These are phyloP conservation scores for Ceratocystis harringtonii DNA, from an alignment of 2,329 filamentous ascomycete species.

Conservation along the genomic window DNA sequence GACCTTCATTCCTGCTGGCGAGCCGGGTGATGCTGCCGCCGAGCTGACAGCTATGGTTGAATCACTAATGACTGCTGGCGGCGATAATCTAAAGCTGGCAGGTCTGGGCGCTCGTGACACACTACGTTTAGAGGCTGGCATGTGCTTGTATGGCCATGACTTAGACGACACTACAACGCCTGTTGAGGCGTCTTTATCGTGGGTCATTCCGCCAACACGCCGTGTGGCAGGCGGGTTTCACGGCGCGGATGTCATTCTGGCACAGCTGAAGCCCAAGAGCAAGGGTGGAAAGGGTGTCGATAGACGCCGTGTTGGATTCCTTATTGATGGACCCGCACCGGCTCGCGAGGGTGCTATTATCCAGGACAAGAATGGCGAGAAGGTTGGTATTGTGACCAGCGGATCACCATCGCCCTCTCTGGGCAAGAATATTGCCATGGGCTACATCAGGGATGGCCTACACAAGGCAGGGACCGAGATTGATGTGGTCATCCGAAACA, in stretches of 20 bases:
- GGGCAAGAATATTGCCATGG: constrained; percentile 91
- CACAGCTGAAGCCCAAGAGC: constrained; percentile 58
- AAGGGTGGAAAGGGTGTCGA: constrained; percentile 56
- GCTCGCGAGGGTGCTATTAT: constrained; percentile 81
- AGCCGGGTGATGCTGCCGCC: constrained; percentile 43
- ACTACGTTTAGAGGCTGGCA: constrained; percentile 84
- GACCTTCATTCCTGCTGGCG: constrained; percentile 37
- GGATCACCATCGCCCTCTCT: constrained; percentile 79
- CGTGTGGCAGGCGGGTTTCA: constrained; percentile 60
- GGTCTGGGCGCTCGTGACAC: constrained; percentile 86
- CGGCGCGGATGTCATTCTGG: constrained; percentile 61
- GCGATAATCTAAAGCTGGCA: constrained; percentile 55
- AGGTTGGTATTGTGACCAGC: constrained; percentile 70
- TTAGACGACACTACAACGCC: constrained; percentile 60
- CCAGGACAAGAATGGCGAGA: constrained; percentile 45
- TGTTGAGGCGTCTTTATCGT: constrained; percentile 44
- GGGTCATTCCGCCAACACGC: constrained; percentile 74
- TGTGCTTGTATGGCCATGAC: constrained; percentile 99
- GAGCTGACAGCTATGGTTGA: constrained; percentile 42
- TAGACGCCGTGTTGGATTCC: constrained; percentile 63
- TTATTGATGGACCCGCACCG: constrained; percentile 63
- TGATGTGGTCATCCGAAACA: constrained; percentile 61
- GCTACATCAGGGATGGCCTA: constrained; percentile 64
- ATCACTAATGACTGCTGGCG: constrained; percentile 50
- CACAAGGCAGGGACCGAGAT: constrained; percentile 78